Percentiles rank a stretch among this genome's conserved stretches.
Evolutionary conservation across 257 asterid species (phyloP).

Genomic region (Prunella vulgaris): DNA sequence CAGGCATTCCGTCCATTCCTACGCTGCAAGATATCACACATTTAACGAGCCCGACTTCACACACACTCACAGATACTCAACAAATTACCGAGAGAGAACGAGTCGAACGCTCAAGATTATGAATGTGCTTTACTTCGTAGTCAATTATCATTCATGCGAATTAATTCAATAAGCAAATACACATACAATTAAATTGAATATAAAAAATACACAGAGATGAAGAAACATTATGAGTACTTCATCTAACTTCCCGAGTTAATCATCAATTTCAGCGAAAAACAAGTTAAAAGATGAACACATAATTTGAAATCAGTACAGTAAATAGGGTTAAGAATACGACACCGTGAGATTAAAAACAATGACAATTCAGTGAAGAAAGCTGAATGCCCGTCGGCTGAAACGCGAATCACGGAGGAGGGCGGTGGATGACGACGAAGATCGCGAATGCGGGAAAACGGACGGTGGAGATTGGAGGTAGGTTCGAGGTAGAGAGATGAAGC

Average conservation of each 20-base stretch:
- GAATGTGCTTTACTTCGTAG: neutral
- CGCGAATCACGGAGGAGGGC: conserved; percentile 12
- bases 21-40: conserved; percentile 15
- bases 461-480: conserved; percentile 35
- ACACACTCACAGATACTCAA: conserved; percentile 2
- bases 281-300: neutral
- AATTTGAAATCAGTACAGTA: neutral
- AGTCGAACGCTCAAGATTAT: neutral
- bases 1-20: conserved; percentile 47
- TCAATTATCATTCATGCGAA: neutral
- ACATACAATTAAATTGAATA: neutral
- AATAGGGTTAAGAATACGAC: neutral
- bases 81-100: neutral
- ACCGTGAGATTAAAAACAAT: conserved; percentile 16
- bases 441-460: conserved; percentile 25
- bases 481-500: conserved; percentile 22
- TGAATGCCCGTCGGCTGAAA: conserved; percentile 9
- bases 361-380: neutral
- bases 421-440: conserved; percentile 22
- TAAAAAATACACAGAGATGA: neutral
- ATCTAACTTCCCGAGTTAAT: neutral
- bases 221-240: neutral
- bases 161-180: neutral
- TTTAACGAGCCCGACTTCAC: conserved; percentile 9
- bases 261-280: neutral